Evolutionary conservation across 139 green algal species (phyloP).

Genomic region (Picochlorum costavermella): DNA sequence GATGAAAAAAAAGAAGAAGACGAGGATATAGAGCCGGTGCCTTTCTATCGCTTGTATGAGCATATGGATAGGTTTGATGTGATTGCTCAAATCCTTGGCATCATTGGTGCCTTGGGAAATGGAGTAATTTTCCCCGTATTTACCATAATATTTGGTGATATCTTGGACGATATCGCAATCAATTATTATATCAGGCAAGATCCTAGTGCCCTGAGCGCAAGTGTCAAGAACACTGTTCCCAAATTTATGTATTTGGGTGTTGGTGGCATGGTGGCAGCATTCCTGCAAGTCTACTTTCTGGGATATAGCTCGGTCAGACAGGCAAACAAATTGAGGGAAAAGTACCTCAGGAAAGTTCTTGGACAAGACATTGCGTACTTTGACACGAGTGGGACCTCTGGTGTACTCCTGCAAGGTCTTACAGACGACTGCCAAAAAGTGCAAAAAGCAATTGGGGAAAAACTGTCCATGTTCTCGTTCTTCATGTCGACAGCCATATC

Average conservation of each 20-base stretch:
- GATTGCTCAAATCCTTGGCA: slow-evolving; percentile 20
- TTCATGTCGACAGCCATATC: slow-evolving; percentile 31
- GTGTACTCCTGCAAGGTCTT: slow-evolving; percentile 52
- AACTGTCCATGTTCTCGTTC: slow-evolving; percentile 28
- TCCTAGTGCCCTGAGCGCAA: neutral
- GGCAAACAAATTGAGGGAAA: slow-evolving; percentile 24
- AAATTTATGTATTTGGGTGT: slow-evolving; percentile 65
- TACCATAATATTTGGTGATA: slow-evolving; percentile 53
- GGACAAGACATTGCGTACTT: slow-evolving; percentile 80
- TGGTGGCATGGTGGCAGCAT: slow-evolving; percentile 27
- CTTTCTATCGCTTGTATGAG: slow-evolving; percentile 1
- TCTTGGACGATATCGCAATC: slow-evolving; percentile 33
- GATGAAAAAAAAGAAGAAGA: neutral
- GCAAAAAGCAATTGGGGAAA: slow-evolving; percentile 55
- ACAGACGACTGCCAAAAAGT: slow-evolving; percentile 61
- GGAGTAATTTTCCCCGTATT: slow-evolving; percentile 49
- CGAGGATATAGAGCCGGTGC: neutral
- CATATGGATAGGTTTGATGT: slow-evolving; percentile 25
- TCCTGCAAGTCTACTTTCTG: slow-evolving; percentile 37
- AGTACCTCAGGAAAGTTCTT: slow-evolving; percentile 54
- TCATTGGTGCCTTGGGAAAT: slow-evolving; percentile 19
- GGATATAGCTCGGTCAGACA: slow-evolving; percentile 27
- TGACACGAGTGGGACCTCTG: slow-evolving; percentile 54
- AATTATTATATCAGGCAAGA: neutral
- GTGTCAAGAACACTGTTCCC: slow-evolving; percentile 26